phyloP scores from a whole-genome alignment of 805 yeast genomes.

The Scheffersomyces spartinae region DNA sequence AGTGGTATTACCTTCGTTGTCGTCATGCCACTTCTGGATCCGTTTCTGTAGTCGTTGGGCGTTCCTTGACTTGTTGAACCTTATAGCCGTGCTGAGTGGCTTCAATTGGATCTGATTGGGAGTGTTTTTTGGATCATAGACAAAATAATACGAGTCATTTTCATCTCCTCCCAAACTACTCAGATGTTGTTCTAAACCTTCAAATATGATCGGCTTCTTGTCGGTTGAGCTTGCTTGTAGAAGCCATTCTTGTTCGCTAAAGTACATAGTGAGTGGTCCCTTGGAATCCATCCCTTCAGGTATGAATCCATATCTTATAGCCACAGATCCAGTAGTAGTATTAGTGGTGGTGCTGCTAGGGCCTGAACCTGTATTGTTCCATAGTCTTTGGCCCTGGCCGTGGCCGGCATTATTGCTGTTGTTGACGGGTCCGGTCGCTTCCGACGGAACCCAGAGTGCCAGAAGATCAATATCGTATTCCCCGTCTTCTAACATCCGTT shows the following conservation, averaged over 20 bases:
- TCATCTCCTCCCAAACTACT: no score
- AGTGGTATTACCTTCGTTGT: no score
- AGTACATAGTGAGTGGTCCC: slow-evolving; percentile 20
- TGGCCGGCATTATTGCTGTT: no score
- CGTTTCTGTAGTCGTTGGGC: slow-evolving; percentile 5
- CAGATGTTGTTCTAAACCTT: no score
- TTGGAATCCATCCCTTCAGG: slow-evolving; percentile 30
- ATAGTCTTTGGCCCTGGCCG: no score
- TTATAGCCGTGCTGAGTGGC: slow-evolving; percentile 18
- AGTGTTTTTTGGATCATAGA: slow-evolving; percentile 8
- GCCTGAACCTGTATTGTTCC: no score
- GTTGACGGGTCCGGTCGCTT: no score
- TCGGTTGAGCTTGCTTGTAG: slow-evolving; percentile 17
- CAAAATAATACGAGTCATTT: slow-evolving; percentile 21
- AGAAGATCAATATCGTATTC: slow-evolving; percentile 31
- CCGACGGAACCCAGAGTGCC: slow-evolving; percentile 7
- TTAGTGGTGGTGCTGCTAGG: no score
- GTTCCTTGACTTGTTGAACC: slow-evolving; percentile 28
- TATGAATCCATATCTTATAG: slow-evolving; percentile 28
- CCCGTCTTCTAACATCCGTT: slow-evolving; percentile 30
- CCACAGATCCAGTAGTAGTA: slow-evolving; percentile 7
- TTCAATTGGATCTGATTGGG: slow-evolving; percentile 11
- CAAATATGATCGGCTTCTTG: slow-evolving; percentile 19
- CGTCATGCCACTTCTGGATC: slow-evolving; percentile 4
- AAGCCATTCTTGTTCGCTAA: slow-evolving; percentile 20